Evolutionary conservation across 768 basidiomycete genomes (phyloP).

Genomic region (Lactifluus piperatus): DNA sequence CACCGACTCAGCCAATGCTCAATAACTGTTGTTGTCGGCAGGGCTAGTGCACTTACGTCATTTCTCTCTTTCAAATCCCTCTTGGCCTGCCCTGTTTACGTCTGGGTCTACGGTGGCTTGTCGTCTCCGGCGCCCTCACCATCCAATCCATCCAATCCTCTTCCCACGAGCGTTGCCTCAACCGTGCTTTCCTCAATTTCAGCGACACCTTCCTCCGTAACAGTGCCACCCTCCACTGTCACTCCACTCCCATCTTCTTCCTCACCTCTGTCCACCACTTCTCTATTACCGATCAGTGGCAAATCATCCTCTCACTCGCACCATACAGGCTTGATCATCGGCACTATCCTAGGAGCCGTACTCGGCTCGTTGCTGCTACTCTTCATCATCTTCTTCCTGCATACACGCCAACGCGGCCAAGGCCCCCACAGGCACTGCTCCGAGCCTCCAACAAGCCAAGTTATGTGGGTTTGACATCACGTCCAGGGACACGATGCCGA

Average conservation of each 20-base stretch:
- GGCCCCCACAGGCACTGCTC: not conserved
- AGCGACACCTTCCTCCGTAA: slow-evolving; percentile 26
- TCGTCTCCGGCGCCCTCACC: too few species aligned
- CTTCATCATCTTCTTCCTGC: slow-evolving; percentile 23
- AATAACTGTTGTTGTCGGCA: too few species aligned
- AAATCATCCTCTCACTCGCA: not conserved
- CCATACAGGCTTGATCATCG: slow-evolving; percentile 11
- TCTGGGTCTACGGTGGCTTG: too few species aligned
- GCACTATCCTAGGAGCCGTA: slow-evolving; percentile 16
- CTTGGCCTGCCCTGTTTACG: too few species aligned
- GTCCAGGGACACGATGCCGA: slow-evolving; percentile 4
- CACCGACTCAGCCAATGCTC: too few species aligned
- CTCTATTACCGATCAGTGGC: not conserved
- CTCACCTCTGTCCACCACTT: not conserved
- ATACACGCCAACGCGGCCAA: slow-evolving; percentile 30
- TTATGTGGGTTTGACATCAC: slow-evolving; percentile 20
- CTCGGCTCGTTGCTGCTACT: slow-evolving; percentile 16
- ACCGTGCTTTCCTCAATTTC: slow-evolving; percentile 20
- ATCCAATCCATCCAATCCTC: too few species aligned
- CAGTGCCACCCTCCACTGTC: slow-evolving; percentile 25
- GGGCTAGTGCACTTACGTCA: too few species aligned
- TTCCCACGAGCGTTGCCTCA: too few species aligned
- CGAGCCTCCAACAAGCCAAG: slow-evolving; percentile 1
- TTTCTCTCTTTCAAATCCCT: too few species aligned
- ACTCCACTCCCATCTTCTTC: not conserved